phyloP scores from a whole-genome alignment of 2,329 filamentous ascomycete species.

The Trichoderma cornu-damae region DNA sequence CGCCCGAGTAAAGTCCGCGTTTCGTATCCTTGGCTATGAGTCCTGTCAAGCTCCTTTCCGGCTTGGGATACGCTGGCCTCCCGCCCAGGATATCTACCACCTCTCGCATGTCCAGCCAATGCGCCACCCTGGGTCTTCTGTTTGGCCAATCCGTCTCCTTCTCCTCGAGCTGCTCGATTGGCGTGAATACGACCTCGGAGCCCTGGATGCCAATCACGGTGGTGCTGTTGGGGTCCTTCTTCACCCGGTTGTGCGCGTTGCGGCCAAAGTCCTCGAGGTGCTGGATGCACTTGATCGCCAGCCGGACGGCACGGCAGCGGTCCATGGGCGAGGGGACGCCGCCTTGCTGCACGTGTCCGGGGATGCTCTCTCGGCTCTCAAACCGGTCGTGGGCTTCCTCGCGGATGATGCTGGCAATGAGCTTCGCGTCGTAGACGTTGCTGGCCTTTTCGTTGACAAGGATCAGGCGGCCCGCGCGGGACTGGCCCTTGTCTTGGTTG shows the following conservation, averaged over 20 bases:
- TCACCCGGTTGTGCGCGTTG: slow-evolving; percentile 61
- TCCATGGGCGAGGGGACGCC: slow-evolving; percentile 94
- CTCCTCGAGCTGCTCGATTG: slow-evolving; percentile 75
- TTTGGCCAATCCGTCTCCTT: slow-evolving; percentile 91
- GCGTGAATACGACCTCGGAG: slow-evolving; percentile 79
- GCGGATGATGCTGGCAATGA: slow-evolving; percentile 92
- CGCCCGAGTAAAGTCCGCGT: slow-evolving; percentile 39
- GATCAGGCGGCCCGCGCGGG: slow-evolving; percentile 85
- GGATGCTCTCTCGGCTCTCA: slow-evolving; percentile 85
- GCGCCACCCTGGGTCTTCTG: slow-evolving; percentile 74
- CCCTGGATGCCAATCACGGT: slow-evolving; percentile 90
- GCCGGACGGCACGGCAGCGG: slow-evolving; percentile 80
- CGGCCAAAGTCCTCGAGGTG: slow-evolving; percentile 76
- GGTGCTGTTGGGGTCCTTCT: slow-evolving; percentile 65
- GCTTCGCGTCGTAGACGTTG: slow-evolving; percentile 82
- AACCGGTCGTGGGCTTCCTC: slow-evolving; percentile 90
- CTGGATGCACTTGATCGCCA: slow-evolving; percentile 91
- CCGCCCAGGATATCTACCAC: slow-evolving; percentile 83
- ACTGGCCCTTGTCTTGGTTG: slow-evolving; percentile 76
- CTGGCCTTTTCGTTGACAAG: slow-evolving; percentile 96
- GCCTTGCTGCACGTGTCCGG: slow-evolving; percentile 91
- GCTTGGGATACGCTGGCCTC: slow-evolving; percentile 50
- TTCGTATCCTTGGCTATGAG: slow-evolving; percentile 56
- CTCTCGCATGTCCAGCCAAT: slow-evolving; percentile 76
- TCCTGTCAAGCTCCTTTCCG: slow-evolving; percentile 48